A percentile compares a stretch with the other conserved stretches of the same genome.
These are phyloP conservation scores for Trichoderma orchidacearum DNA, from an alignment of 495 filamentous ascomycete genomes.

Conservation along the genomic window DNA sequence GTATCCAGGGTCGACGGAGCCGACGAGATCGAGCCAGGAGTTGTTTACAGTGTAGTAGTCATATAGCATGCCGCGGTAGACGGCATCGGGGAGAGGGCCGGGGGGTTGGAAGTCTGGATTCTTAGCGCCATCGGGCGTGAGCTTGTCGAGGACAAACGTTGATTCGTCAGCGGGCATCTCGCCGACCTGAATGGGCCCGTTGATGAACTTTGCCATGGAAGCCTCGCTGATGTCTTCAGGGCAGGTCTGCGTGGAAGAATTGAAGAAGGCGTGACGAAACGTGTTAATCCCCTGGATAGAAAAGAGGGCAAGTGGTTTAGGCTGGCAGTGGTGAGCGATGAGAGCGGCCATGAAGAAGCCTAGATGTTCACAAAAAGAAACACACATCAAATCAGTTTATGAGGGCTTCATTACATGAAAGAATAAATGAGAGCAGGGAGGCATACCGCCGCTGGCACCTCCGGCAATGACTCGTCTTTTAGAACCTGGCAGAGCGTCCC, in stretches of 20 bases:
- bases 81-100: not conserved
- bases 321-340: conserved; percentile 8
- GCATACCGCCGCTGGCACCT: conserved; percentile 9
- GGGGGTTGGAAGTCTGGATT: conserved; percentile 2
- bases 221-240: conserved; percentile 7
- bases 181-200: conserved; percentile 6
- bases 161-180: not conserved
- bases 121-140: conserved; percentile 3
- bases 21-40: conserved; percentile 3
- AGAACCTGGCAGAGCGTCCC: not conserved
- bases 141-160: conserved; percentile 4
- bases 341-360: conserved; percentile 11
- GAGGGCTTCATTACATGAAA: not conserved
- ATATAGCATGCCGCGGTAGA: conserved; percentile 6
- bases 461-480: conserved; percentile 7
- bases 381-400: no score
- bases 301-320: conserved; percentile 9
- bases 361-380: not conserved
- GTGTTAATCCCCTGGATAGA: conserved; percentile 14
- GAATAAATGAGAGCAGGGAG: not conserved
- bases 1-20: conserved; percentile 7
- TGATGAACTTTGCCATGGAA: conserved; percentile 4
- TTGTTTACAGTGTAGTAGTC: conserved; percentile 11
- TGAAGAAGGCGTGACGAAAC: conserved; percentile 12
- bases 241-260: conserved; percentile 6